These are phyloP conservation scores for Boletus rufocinnamomeus DNA, from an alignment of 768 basidiomycete genomes.

Conservation along the genomic window DNA sequence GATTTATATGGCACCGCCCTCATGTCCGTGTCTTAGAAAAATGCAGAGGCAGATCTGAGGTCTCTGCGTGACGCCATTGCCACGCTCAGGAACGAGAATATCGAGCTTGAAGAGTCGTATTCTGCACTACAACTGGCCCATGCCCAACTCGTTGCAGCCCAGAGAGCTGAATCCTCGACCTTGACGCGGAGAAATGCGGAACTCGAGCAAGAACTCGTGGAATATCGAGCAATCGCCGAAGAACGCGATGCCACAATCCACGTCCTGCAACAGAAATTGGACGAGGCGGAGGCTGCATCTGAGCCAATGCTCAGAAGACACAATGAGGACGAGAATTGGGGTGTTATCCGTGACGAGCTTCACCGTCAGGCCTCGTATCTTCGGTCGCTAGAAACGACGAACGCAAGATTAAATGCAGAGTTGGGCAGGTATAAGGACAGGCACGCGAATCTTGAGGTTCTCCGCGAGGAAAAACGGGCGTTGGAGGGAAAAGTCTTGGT, in stretches of 20 bases:
- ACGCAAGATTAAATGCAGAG: constrained; percentile 57
- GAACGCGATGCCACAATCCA: constrained; percentile 43
- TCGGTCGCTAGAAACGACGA: constrained; percentile 58
- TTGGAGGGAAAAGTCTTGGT: constrained; percentile 54
- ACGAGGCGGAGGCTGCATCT: constrained; percentile 43
- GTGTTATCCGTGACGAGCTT: constrained; percentile 65
- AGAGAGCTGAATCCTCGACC: constrained; percentile 53
- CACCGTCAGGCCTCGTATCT: constrained; percentile 65
- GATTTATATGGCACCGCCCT: background rate
- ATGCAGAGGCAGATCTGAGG: constrained; percentile 52
- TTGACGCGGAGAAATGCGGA: constrained; percentile 47
- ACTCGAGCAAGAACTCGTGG: constrained; percentile 50
- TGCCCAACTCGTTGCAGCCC: constrained; percentile 49
- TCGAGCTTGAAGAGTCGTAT: constrained; percentile 62
- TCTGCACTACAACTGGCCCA: constrained; percentile 49
- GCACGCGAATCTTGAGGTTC: constrained; percentile 63
- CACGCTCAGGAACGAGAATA: constrained; percentile 55
- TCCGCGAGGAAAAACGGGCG: constrained; percentile 72
- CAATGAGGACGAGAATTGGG: constrained; percentile 58
- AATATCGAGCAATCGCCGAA: constrained; percentile 43
- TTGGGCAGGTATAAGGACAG: constrained; percentile 53
- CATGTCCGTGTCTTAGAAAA: constrained; percentile 38
- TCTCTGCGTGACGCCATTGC: constrained; percentile 50
- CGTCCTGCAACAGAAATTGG: constrained; percentile 49
- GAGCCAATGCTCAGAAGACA: constrained; percentile 30